Conservation (phyloP, 805 yeast genomes). For the Sugiyamaella valdiviana region DNA sequence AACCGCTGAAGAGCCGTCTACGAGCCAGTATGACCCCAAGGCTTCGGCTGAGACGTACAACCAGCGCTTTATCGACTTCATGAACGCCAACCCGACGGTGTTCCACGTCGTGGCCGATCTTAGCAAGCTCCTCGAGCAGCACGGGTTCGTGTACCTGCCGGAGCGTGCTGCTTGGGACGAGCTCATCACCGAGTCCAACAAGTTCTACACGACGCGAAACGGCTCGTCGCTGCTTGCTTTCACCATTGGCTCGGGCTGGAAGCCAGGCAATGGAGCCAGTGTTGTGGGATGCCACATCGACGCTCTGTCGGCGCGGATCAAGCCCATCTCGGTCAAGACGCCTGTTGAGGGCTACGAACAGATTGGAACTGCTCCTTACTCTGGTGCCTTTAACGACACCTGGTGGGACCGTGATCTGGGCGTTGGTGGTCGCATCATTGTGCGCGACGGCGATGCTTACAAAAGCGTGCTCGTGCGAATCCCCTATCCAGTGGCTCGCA, state of each 20-base stretch:
- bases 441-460: conserved; percentile 34
- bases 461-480: conserved; percentile 27
- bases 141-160: conserved; percentile 59
- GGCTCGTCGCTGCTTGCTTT: conserved; percentile 67
- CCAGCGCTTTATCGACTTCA: conserved; percentile 61
- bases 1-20: neutral
- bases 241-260: conserved; percentile 60
- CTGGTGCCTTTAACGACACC: conserved; percentile 54
- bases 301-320: conserved; percentile 56
- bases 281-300: conserved; percentile 66
- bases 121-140: conserved; percentile 41
- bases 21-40: conserved; percentile 9
- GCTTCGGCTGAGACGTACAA: conserved; percentile 15
- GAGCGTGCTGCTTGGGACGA: conserved; percentile 57
- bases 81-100: conserved; percentile 66
- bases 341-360: conserved; percentile 65
- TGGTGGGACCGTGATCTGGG: conserved; percentile 87
- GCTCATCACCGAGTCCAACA: conserved; percentile 39
- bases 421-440: conserved; percentile 66
- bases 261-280: conserved; percentile 51
- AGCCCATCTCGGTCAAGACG: conserved; percentile 57
- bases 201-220: conserved; percentile 62
- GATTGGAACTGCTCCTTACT: conserved; percentile 75
- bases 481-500: conserved; percentile 50
- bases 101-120: conserved; percentile 62